Percentiles rank a stretch among this genome's conserved stretches.
Conservation (phyloP, 202 grass and related monocot genomes). For the Digitaria exilis region DNA sequence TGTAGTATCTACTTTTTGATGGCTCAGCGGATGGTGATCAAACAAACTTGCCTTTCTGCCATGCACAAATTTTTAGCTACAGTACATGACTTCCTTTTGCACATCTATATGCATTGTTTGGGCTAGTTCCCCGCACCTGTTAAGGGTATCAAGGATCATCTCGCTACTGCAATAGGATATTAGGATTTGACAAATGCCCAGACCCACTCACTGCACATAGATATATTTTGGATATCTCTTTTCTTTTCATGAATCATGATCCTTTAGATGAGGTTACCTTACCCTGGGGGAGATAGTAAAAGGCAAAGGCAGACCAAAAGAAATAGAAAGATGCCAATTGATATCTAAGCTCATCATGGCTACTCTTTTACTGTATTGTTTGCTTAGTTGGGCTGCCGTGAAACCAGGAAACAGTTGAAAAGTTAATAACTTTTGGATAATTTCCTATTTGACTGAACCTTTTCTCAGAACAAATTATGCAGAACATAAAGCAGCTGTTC, state of each 20-base stretch:
- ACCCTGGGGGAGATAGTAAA: constrained; percentile 8
- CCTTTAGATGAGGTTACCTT: constrained; percentile 33
- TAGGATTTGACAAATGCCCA: constrained; percentile 27
- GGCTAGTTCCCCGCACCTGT: constrained; percentile 15
- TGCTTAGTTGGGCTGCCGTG: constrained; percentile 22
- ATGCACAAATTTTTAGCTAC: constrained; percentile 1
- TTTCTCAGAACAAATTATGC: neutral
- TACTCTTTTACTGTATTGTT: constrained; percentile 18
- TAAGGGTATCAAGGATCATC: constrained; percentile 26
- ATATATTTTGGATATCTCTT: constrained; percentile 18
- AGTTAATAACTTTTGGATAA: constrained; percentile 4
- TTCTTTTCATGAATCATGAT: constrained; percentile 36
- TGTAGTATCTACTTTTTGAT: neutral
- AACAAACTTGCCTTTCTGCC: neutral
- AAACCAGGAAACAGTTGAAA: neutral
- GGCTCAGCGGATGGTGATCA: constrained; percentile 14
- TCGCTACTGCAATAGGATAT: constrained; percentile 25
- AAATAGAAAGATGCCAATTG: constrained; percentile 29
- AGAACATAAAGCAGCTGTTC: constrained; percentile 17
- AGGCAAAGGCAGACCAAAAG: constrained; percentile 21
- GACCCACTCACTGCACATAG: constrained; percentile 39
- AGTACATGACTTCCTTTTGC: constrained; percentile 3
- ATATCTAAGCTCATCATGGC: constrained; percentile 33
- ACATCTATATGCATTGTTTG: constrained; percentile 2
- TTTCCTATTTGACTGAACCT: neutral